Evolutionary conservation across 1,139 yeast species (phyloP).

Genomic region (Nematodospora anomalae): DNA sequence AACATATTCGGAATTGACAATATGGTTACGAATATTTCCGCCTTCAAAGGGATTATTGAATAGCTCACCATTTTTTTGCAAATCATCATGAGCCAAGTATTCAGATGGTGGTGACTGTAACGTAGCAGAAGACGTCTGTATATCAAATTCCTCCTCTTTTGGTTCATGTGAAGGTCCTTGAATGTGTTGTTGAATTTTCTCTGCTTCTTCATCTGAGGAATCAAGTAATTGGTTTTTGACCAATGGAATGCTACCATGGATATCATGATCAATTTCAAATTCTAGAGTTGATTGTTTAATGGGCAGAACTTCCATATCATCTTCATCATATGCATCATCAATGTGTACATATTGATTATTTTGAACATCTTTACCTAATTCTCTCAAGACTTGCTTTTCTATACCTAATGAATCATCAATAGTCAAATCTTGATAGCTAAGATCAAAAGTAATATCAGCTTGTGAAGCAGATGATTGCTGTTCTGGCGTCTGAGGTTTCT

Average conservation of each 20-base stretch:
- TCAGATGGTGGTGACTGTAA: constrained; percentile 4
- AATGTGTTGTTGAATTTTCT: neutral
- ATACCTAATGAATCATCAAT: constrained; percentile 45
- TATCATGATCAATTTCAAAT: constrained; percentile 9
- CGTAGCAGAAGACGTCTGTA: neutral
- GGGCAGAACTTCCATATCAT: constrained; percentile 8
- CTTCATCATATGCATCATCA: constrained; percentile 11
- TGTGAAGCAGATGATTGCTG: neutral
- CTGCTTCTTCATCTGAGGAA: constrained; percentile 9
- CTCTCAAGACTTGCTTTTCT: constrained; percentile 24
- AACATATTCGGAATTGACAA: constrained; percentile 1
- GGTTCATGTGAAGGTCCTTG: constrained; percentile 10
- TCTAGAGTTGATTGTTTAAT: constrained; percentile 4
- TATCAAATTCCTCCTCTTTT: neutral
- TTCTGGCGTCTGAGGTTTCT: constrained; percentile 4
- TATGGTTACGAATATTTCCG: neutral
- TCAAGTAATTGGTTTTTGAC: constrained; percentile 8
- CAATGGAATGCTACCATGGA: constrained; percentile 8
- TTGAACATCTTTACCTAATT: constrained; percentile 12
- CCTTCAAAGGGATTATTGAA: constrained; percentile 4
- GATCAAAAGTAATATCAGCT: constrained; percentile 42
- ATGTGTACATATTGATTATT: constrained; percentile 5
- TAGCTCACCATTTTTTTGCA: constrained; percentile 1
- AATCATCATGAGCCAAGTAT: neutral
- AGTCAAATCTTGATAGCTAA: constrained; percentile 41